Base-by-base conservation (phyloP, 352 stramenopile species). In the Pythium aphanidermatum region DNA sequence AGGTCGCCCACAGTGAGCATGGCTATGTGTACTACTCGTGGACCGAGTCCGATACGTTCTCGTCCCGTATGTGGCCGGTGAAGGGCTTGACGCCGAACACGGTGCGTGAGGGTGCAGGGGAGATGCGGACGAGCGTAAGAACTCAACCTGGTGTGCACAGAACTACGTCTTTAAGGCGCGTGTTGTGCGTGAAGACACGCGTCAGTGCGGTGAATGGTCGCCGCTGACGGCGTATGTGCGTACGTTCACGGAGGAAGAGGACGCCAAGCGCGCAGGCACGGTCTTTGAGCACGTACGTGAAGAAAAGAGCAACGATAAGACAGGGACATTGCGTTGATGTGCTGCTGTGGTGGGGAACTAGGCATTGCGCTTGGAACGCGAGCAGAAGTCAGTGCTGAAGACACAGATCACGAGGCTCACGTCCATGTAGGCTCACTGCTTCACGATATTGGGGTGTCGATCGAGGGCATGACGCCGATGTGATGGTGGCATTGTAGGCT, bases 11-110 rank as follows among this genome's bases (percentile, higher is more conserved):
- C 55, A 91, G 78, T 31, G 81, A 91, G 51, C 74, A 91, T 42
- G 78, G 81, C 26, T 93, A 91, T 48, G 78, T 93, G 20, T 93
- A 91, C 52, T 93, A 93, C 69, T 91, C 76, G 46, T 93, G 81
- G 81, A 64, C 50, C 43, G 74, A 93, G 32, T 89, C 80, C 37
- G 74, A 78, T 41, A 30, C 76, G 7, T 84, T 87, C 42, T 26
- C 58, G 12, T 59, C 53, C 27, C 61, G 61, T 20, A 81, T 83
- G 58, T 79, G 68, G 37, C 72, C 79, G 9, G 67, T 93, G 23
- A 90, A 89, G 51, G 74, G 77, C 1, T 62, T 93, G 7, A 46
- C 30, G 29, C 66, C 79, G 39, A 91, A 90, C 51, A 88, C 70
- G 47, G 78, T 88, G 38, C 48, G 64, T 32, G 8, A 20, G 14